Conservation (phyloP, 768 basidiomycete genomes). For the Zangia roseola region DNA sequence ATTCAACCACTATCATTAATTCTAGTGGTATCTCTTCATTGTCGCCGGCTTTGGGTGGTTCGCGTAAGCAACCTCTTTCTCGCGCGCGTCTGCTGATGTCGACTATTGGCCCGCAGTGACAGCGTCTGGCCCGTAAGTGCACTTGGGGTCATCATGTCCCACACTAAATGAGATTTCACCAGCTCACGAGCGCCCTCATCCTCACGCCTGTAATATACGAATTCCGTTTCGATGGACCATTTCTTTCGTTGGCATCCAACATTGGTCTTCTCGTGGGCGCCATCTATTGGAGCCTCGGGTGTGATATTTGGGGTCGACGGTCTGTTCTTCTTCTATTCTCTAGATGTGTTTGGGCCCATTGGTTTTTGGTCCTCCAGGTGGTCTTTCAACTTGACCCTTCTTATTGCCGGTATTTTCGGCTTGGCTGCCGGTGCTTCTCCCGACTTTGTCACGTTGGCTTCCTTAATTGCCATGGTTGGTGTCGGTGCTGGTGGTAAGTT, state of each 20-base stretch:
- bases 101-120: conserved; percentile 21
- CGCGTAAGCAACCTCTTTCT: conserved; percentile 27
- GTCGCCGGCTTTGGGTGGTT: conserved; percentile 45
- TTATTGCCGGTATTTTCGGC: conserved; percentile 53
- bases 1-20: not conserved
- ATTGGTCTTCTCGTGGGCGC: conserved; percentile 53
- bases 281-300: conserved; percentile 47
- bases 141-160: not conserved
- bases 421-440: conserved; percentile 47
- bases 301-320: conserved; percentile 52
- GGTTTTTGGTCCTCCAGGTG: conserved; percentile 28
- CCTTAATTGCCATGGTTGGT: conserved; percentile 44
- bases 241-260: conserved; percentile 51
- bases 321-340: conserved; percentile 19
- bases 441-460: conserved; percentile 47
- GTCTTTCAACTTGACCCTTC: conserved; percentile 55
- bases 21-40: conserved; percentile 39
- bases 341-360: no score
- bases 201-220: conserved; percentile 48
- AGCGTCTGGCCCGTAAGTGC: conserved; percentile 40
- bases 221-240: conserved; percentile 46
- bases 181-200: conserved; percentile 45
- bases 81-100: not conserved
- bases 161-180: not conserved
- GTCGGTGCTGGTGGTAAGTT: conserved; percentile 47